These are phyloP conservation scores for Inonotus obliquus DNA, from an alignment of 1,284 basidiomycete species.

Conservation along the genomic window DNA sequence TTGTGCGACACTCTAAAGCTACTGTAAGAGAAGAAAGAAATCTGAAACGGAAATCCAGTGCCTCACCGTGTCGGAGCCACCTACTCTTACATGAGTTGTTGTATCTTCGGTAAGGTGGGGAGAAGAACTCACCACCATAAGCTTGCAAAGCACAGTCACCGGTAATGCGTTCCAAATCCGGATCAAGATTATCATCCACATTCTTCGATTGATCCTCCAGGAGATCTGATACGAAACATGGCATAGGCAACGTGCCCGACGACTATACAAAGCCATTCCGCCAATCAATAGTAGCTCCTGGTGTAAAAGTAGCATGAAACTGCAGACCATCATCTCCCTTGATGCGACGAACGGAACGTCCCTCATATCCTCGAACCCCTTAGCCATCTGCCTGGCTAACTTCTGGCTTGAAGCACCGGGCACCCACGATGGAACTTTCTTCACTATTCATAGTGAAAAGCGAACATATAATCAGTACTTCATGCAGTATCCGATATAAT, in stretches of 20 bases:
- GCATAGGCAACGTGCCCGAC: neutral
- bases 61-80: slow-evolving; percentile 14
- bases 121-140: neutral
- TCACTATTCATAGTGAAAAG: no score
- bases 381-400: neutral
- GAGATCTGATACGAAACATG: slow-evolving; percentile 2
- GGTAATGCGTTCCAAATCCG: neutral
- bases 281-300: neutral
- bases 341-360: neutral
- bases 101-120: no score
- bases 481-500: no score
- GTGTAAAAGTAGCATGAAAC: no score
- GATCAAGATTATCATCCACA: neutral
- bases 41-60: no score
- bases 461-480: no score
- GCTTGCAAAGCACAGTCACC: neutral
- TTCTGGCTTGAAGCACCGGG: slow-evolving; percentile 15
- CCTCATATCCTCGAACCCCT: neutral
- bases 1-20: slow-evolving; percentile 42
- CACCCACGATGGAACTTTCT: slow-evolving; percentile 18
- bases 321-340: slow-evolving; percentile 2
- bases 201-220: neutral
- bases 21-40: neutral
- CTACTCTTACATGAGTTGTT: neutral
- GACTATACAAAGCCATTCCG: neutral